Base-by-base conservation (phyloP, 2,329 filamentous ascomycete species). In the Xylariaceae sp. region DNA sequence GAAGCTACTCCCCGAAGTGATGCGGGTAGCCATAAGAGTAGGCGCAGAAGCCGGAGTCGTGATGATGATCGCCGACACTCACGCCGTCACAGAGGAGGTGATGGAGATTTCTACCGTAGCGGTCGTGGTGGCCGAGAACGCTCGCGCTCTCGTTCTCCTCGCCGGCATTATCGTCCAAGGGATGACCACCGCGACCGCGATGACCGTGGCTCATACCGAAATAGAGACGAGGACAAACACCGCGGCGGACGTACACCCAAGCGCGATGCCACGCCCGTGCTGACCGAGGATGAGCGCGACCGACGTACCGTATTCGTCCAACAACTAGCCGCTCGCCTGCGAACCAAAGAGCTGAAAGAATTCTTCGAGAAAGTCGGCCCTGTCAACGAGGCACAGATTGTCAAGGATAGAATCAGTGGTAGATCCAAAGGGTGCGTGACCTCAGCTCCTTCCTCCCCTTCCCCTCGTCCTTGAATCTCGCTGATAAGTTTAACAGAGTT, bases 241-340 rank as follows among this genome's bases (percentile, higher is more conserved):
- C 74, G 76, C 46, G 70, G 67, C 56, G 66, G 66, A 26, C 66
- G 68, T 49, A 70, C 67, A 11, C 69, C 74, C 34, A 79, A 74
- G 68, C 76, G 75, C 66, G 83, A 85, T 61, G 74, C 73, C 54
- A 87, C 89, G 50, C 89, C 92, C 24, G 87, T 90, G 71, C 86
- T 90, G 59, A 96, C 90, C 69, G 93, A 97, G 75, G 95, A 98
- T 77, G 95, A 99, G 78, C 90, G 94, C 71, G 95, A 99, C 78
- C 89, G 92, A 68, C 90, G 95, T 69, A 99, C 96, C 56, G 92
- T 99, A 58, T 99, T 99, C 73, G 95, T 99, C 53, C 95, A 99
- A 80, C 95, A 99, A 78, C 89, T 99, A 72, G 95, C 95, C 66
- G 93, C 93, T 66, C 91, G 95, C 71, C 84, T 98, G 64, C 88